A percentile compares a stretch with the other conserved stretches of the same genome.
Evolutionary conservation across 2,329 filamentous ascomycete species (phyloP).

Genomic region (Ophiostoma angusticollis): DNA sequence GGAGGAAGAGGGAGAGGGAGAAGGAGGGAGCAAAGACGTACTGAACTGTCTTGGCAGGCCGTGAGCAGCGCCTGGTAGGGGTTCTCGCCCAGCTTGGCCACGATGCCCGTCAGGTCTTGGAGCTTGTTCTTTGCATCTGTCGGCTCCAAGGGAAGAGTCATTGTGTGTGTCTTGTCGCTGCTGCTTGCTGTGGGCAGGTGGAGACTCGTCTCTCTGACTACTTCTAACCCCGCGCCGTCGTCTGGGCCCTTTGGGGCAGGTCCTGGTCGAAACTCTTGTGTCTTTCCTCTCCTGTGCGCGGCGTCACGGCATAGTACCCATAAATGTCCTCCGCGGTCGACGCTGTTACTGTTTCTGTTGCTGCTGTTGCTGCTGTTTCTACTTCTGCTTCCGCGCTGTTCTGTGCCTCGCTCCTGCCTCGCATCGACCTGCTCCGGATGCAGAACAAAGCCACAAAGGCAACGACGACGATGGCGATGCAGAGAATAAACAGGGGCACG

Average conservation of each 20-base stretch:
- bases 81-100: constrained; percentile 45
- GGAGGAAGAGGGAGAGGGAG: no score
- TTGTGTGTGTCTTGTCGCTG: no score
- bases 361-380: no score
- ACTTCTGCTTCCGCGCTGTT: neutral
- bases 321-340: neutral
- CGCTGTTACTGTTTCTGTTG: neutral
- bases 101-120: constrained; percentile 41
- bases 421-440: constrained; percentile 1
- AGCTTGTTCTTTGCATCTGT: constrained; percentile 36
- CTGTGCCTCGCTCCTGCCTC: neutral
- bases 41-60: constrained; percentile 52
- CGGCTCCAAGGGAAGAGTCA: constrained; percentile 18
- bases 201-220: no score
- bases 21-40: constrained; percentile 26
- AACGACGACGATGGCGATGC: constrained; percentile 4
- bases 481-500: neutral
- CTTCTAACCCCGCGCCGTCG: no score
- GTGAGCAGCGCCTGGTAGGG: constrained; percentile 65
- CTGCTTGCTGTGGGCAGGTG: no score
- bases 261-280: no score
- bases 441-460: constrained; percentile 1
- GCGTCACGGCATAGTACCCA: neutral
- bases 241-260: neutral
- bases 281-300: no score